Conservation (phyloP, 805 yeast species). For the Sugiyamaella floridensis region DNA sequence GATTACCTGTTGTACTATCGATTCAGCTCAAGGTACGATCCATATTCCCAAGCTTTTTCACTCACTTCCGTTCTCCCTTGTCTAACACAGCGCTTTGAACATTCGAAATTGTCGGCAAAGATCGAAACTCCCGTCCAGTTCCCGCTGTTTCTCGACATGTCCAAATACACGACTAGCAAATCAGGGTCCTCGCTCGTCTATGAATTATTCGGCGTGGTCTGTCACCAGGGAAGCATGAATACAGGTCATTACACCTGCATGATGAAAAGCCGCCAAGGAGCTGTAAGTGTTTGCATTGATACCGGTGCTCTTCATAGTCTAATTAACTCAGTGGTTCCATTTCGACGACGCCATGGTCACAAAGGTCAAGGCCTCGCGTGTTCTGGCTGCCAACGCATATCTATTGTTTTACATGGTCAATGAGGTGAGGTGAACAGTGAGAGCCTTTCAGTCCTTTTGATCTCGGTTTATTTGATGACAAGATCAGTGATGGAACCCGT, state of each 20-base stretch:
- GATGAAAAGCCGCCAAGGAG: constrained; percentile 60
- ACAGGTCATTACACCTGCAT: constrained; percentile 91
- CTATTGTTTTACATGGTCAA: constrained; percentile 43
- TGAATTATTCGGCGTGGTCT: constrained; percentile 79
- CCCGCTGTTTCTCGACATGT: constrained; percentile 68
- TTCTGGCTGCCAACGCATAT: constrained; percentile 69
- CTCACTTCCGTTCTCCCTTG: too few relatives aligned
- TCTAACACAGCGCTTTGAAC: constrained; percentile 12
- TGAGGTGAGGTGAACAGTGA: background rate
- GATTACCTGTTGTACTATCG: constrained; percentile 69
- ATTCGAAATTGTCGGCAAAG: constrained; percentile 44
- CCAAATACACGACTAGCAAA: constrained; percentile 40
- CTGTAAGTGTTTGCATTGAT: constrained; percentile 1
- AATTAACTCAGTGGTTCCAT: constrained; percentile 58
- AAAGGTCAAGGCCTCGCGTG: constrained; percentile 55
- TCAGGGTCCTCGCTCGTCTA: constrained; percentile 40
- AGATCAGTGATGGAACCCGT: too few relatives aligned
- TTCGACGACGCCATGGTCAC: constrained; percentile 87
- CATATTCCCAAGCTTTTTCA: too few relatives aligned
- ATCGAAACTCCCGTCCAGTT: constrained; percentile 66
- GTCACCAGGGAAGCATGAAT: constrained; percentile 87
- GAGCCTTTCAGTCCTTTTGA: background rate
- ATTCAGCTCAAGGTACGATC: constrained; percentile 59
- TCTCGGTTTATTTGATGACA: background rate
- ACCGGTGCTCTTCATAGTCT: background rate